phyloP scores from a whole-genome alignment of 495 filamentous ascomycete species.

The Aspergillus leporis region DNA sequence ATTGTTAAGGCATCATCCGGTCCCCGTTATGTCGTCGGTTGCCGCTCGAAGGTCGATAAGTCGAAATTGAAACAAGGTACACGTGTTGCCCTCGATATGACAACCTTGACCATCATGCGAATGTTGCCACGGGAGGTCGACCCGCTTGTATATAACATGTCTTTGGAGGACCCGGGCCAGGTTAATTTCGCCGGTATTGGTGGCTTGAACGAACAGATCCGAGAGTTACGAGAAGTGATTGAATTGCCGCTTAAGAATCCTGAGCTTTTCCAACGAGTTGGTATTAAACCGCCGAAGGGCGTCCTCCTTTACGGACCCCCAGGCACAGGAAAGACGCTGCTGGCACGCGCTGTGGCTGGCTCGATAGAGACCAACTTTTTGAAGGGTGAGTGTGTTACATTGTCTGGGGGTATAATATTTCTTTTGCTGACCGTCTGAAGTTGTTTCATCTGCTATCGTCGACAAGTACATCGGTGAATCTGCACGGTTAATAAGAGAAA shows the following conservation, averaged over 20 bases:
- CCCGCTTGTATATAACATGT: constrained; percentile 99
- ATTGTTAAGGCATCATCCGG: constrained; percentile 94
- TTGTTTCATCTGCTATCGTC: constrained; percentile 99
- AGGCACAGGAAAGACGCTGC: constrained; percentile 94
- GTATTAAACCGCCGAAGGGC: constrained; percentile 99
- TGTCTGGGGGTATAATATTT: background rate
- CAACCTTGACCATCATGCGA: constrained; percentile 99
- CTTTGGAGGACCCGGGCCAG: constrained; percentile 94
- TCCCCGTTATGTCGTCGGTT: constrained; percentile 97
- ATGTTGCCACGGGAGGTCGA: constrained; percentile 99
- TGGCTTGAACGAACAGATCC: constrained; percentile 97
- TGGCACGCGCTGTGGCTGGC: constrained; percentile 95
- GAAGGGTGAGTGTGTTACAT: constrained; percentile 65
- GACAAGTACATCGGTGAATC: constrained; percentile 99
- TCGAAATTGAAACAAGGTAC: constrained; percentile 96
- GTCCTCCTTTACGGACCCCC: constrained; percentile 97
- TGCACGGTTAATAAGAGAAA: constrained; percentile 94
- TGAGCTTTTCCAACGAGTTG: constrained; percentile 93
- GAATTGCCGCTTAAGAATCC: constrained; percentile 98
- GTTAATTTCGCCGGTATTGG: constrained; percentile 99
- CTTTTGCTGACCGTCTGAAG: constrained; percentile 47
- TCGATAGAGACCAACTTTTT: constrained; percentile 98
- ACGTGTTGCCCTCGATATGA: constrained; percentile 98
- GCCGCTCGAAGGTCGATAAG: constrained; percentile 97
- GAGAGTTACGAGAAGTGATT: constrained; percentile 97